Base-by-base conservation (phyloP, 768 basidiomycete genomes). In the Podaxis rugospora region DNA sequence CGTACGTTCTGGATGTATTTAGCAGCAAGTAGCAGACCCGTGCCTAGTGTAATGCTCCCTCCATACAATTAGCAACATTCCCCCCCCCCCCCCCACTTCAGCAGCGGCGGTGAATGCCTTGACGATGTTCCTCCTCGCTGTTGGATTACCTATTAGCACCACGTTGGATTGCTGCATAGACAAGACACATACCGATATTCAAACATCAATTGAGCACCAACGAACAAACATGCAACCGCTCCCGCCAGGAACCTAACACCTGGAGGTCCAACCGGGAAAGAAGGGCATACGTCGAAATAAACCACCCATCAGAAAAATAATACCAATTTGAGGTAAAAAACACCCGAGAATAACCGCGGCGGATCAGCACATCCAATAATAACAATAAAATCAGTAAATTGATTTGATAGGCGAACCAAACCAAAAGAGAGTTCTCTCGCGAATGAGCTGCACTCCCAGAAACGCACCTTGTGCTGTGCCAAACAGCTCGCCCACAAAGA, bases 191-290 rank as follows among this genome's bases (percentile, higher is more conserved):
- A 90, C 92, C 93, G 78, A 72, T 98, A 98, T 68, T 98, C 96
- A 62, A 98, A 93, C 96, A 98, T 97, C 49, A 96, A 70, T 68
- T 98, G 96, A 1, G 84, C 86, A 2, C 82, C 92, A 21, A 93
- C 80, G 68, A 95, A 98, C 11, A 98, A 49, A 67, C 86, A 86
- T 1, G 67, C 76, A 52, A 82, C 81, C 0, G 87, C 85, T 4
- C 80, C 69, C 0, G 82, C 51, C 62, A 93, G 71, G 72, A 95
- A 97, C 13, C 71, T 72, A 42, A 89, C 60, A 5, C 92, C 92
- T 93, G 59, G 55, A 64, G 56, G 23, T 21, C 21, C 35, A 32
- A 42, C 7, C 28, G 21, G 1, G 7, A n/a, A 42, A 13, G 40
- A 14, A 4, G 13, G n/a, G 40, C 6, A 18, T 14, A 9, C 4